Conservation (phyloP, 1,139 yeast genomes). For the Torulaspora pretoriensis region DNA sequence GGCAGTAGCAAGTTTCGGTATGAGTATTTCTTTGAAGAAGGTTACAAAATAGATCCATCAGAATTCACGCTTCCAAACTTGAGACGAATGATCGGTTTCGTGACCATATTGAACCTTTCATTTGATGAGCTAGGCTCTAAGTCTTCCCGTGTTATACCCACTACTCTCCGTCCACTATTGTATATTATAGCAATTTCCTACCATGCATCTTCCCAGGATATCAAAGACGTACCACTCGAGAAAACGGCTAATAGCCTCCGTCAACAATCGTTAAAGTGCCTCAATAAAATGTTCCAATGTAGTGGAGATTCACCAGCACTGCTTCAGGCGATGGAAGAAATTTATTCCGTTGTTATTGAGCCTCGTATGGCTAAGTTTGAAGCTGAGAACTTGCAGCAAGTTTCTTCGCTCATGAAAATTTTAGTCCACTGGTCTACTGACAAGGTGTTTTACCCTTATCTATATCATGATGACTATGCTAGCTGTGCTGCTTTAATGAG, state of each 20-base stretch:
- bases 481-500: slow-evolving; percentile 55
- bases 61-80: slow-evolving; percentile 33
- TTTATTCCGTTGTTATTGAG: slow-evolving; percentile 52
- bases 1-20: slow-evolving; percentile 56
- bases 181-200: slow-evolving; percentile 58
- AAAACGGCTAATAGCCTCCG: slow-evolving; percentile 54
- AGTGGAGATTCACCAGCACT: slow-evolving; percentile 52
- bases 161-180: slow-evolving; percentile 57
- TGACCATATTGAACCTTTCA: slow-evolving; percentile 62
- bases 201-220: slow-evolving; percentile 38
- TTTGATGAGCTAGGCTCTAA: slow-evolving; percentile 60
- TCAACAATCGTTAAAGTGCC: slow-evolving; percentile 56
- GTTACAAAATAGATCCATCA: slow-evolving; percentile 26
- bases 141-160: slow-evolving; percentile 47
- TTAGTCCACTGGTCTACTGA: slow-evolving; percentile 60
- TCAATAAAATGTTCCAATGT: slow-evolving; percentile 47
- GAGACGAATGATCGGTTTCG: slow-evolving; percentile 65
- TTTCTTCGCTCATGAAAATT: slow-evolving; percentile 71
- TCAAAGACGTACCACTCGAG: slow-evolving; percentile 30
- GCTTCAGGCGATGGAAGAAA: slow-evolving; percentile 48
- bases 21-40: slow-evolving; percentile 38
- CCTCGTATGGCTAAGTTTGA: slow-evolving; percentile 69
- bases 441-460: slow-evolving; percentile 47
- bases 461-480: slow-evolving; percentile 53
- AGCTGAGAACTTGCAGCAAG: slow-evolving; percentile 73